These are phyloP conservation scores for Exobasidium rhododendri DNA, from an alignment of 1,284 basidiomycete species.

Conservation along the genomic window DNA sequence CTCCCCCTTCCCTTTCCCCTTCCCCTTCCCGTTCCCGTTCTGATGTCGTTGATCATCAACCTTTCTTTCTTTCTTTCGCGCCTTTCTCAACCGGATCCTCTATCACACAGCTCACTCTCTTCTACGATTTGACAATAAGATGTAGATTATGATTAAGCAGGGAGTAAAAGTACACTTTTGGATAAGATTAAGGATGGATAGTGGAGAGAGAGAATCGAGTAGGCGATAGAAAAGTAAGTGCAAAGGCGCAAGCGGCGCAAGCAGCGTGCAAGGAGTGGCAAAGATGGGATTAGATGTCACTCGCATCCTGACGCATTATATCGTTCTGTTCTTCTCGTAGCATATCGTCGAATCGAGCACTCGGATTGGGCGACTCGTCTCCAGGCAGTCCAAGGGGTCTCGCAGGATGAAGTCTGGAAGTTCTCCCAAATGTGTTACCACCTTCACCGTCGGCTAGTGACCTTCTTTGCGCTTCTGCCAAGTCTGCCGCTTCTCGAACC, in stretches of 20 bases:
- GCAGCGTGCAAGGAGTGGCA: too few relatives aligned
- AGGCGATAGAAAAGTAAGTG: too few relatives aligned
- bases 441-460: constrained; percentile 32
- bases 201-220: too few relatives aligned
- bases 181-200: neutral
- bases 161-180: neutral
- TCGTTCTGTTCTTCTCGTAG: constrained; percentile 31
- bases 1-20: neutral
- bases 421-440: neutral
- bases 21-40: constrained; percentile 1
- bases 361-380: constrained; percentile 24
- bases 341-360: constrained; percentile 42
- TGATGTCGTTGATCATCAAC: neutral
- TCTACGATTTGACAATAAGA: constrained; percentile 1
- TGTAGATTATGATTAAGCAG: neutral
- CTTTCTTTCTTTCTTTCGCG: too few relatives aligned
- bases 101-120: too few relatives aligned
- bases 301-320: constrained; percentile 4
- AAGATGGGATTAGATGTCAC: too few relatives aligned
- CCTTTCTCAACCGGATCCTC: too few relatives aligned
- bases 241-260: too few relatives aligned
- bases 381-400: constrained; percentile 8
- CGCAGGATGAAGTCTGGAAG: neutral
- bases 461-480: constrained; percentile 45
- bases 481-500: constrained; percentile 36